Percentiles rank a stretch among this genome's conserved stretches.
These are phyloP conservation scores for Monascus ruber DNA, from an alignment of 2,329 filamentous ascomycete genomes.

Conservation along the genomic window DNA sequence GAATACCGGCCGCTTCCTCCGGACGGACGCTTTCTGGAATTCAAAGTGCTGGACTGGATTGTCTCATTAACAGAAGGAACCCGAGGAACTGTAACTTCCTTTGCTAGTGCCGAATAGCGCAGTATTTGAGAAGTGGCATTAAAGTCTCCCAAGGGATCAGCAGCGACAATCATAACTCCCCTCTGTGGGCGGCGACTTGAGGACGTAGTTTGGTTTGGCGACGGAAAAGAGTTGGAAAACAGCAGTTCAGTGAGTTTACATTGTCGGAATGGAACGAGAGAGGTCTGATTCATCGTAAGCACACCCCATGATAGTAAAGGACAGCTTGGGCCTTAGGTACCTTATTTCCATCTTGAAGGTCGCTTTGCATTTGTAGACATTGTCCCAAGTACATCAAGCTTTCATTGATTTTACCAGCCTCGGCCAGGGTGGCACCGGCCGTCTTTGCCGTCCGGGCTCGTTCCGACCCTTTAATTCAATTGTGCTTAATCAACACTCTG, in stretches of 20 bases:
- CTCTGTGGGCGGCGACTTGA: conserved; percentile 62
- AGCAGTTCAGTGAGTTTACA: conserved; percentile 77
- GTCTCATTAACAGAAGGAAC: conserved; percentile 71
- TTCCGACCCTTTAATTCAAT: conserved; percentile 53
- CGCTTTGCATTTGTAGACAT: conserved; percentile 89
- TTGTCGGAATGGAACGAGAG: conserved; percentile 66
- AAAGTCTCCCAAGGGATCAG: conserved; percentile 84
- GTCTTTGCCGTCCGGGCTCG: conserved; percentile 89
- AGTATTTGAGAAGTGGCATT: conserved; percentile 95
- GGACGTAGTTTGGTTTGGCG: conserved; percentile 39
- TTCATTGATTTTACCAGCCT: conserved; percentile 97
- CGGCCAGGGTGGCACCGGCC: conserved; percentile 77
- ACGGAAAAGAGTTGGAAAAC: conserved; percentile 80
- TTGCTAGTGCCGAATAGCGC: conserved; percentile 82
- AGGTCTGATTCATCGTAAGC: conserved; percentile 39
- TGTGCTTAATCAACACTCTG: too few species aligned
- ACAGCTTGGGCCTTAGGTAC: conserved; percentile 30
- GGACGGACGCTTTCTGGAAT: conserved; percentile 20
- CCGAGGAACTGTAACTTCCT: conserved; percentile 84
- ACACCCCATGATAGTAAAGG: too few species aligned
- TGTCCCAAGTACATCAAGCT: conserved; percentile 97
- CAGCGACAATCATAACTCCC: conserved; percentile 91
- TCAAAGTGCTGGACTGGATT: conserved; percentile 37
- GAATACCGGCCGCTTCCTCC: conserved; percentile 33
- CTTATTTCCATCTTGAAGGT: conserved; percentile 61